Conservation (phyloP, 2,329 filamentous ascomycete species). For the Ramularia endophylla region DNA sequence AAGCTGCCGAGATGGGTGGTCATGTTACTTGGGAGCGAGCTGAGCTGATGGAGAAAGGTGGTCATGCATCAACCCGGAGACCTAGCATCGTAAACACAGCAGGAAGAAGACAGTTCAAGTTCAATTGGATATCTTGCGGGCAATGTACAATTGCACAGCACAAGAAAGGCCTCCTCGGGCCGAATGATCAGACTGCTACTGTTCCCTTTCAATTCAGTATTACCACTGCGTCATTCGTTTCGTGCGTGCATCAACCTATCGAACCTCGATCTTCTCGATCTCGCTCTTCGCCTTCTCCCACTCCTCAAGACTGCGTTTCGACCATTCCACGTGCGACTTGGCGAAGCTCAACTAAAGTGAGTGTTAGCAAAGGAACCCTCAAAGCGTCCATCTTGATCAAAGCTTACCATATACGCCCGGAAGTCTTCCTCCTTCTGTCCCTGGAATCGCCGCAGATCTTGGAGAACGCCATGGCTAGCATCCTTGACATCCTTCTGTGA, state of each 20-base stretch:
- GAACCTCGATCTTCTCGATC: conserved; percentile 72
- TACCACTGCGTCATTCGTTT: neutral
- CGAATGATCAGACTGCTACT: too few relatives aligned
- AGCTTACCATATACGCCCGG: conserved; percentile 85
- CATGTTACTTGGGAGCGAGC: too few relatives aligned
- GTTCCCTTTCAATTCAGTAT: too few relatives aligned
- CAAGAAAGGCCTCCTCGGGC: too few relatives aligned
- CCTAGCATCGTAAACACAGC: too few relatives aligned
- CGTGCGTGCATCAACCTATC: conserved; percentile 2
- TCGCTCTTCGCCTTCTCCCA: conserved; percentile 89
- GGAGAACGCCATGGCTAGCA: conserved; percentile 79
- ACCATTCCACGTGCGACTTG: conserved; percentile 90
- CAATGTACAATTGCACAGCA: too few relatives aligned
- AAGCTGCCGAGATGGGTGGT: too few relatives aligned
- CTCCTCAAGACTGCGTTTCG: conserved; percentile 80
- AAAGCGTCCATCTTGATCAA: neutral
- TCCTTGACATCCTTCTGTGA: conserved; percentile 90
- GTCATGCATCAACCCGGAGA: too few relatives aligned
- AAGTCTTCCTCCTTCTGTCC: conserved; percentile 92
- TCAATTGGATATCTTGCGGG: too few relatives aligned
- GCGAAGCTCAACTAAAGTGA: conserved; percentile 73
- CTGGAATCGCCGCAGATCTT: conserved; percentile 90
- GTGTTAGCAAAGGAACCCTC: conserved; percentile 4
- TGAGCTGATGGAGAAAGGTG: too few relatives aligned
- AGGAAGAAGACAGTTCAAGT: too few relatives aligned